phyloP scores from a whole-genome alignment of 139 green algal species.

The Chlorella sp. region DNA sequence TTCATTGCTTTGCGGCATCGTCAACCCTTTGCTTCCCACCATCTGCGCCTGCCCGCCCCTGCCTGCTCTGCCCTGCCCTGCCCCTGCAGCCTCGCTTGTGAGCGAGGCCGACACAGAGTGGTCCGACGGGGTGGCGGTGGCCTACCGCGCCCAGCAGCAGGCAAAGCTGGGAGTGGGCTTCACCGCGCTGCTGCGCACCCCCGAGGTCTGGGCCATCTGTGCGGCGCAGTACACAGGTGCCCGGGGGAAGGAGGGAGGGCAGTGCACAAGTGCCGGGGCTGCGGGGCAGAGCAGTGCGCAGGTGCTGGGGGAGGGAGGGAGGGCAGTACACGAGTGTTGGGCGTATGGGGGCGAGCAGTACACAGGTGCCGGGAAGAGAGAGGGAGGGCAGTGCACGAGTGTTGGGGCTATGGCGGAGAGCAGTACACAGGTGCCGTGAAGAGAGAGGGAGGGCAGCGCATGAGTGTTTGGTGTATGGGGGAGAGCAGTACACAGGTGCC shows the following conservation, averaged over 20 bases:
- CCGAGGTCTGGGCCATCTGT: conserved; percentile 81
- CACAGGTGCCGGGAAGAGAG: conserved; percentile 6
- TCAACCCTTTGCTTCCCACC: too few relatives aligned
- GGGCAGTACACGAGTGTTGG: too few relatives aligned
- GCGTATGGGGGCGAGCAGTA: conserved; percentile 62
- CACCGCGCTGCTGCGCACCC: conserved; percentile 49
- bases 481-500: conserved; percentile 62
- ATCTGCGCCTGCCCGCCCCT: background rate
- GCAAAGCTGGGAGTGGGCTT: conserved; percentile 26
- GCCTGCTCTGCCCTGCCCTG: background rate
- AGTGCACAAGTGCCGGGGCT: background rate
- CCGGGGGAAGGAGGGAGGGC: background rate
- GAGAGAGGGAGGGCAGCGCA: background rate
- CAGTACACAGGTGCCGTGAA: conserved; percentile 64
- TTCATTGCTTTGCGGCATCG: too few relatives aligned
- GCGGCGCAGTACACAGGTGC: conserved; percentile 67
- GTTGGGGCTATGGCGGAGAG: too few relatives aligned
- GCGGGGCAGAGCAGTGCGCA: too few relatives aligned
- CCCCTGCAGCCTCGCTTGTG: background rate
- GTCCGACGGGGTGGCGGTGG: conserved; percentile 24
- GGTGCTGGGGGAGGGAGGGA: too few relatives aligned
- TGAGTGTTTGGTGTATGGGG: too few relatives aligned
- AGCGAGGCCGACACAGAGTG: conserved; percentile 43
- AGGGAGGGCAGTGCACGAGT: background rate
- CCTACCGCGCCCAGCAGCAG: conserved; percentile 16